phyloP scores from a whole-genome alignment of 331 rosid species.

The Malus hybrid region DNA sequence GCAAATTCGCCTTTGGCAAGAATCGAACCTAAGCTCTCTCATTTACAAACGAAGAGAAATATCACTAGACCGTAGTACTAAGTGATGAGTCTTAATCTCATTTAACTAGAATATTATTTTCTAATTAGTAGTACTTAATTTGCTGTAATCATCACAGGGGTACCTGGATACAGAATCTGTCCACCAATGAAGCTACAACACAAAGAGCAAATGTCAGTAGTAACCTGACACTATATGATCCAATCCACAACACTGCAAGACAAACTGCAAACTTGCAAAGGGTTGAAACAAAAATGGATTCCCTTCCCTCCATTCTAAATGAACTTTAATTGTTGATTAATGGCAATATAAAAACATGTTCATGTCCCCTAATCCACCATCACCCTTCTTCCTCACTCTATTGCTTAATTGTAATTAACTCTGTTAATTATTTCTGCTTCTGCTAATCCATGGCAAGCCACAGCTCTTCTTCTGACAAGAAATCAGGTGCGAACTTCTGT shows the following conservation, averaged over 20 bases:
- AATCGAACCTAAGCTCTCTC: too few relatives aligned
- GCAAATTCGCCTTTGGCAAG: too few relatives aligned
- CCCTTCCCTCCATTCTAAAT: background rate
- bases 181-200: background rate
- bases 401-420: background rate
- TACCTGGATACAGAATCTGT: background rate
- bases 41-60: too few relatives aligned
- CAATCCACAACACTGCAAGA: slow-evolving; percentile 1
- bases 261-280: background rate
- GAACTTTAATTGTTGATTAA: background rate
- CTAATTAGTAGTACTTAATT: background rate
- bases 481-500: slow-evolving; percentile 7
- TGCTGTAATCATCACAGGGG: background rate
- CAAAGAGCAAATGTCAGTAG: slow-evolving; percentile 1
- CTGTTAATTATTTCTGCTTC: background rate
- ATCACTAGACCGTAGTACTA: too few relatives aligned
- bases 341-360: background rate
- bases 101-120: background rate
- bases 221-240: background rate
- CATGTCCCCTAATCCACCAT: background rate
- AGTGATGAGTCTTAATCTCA: background rate
- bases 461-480: slow-evolving; percentile 14
- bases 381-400: background rate
- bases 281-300: background rate
- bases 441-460: slow-evolving; percentile 15